These are phyloP conservation scores for Westerdykella aurantiaca DNA, from an alignment of 2,329 filamentous ascomycete genomes.

Conservation along the genomic window DNA sequence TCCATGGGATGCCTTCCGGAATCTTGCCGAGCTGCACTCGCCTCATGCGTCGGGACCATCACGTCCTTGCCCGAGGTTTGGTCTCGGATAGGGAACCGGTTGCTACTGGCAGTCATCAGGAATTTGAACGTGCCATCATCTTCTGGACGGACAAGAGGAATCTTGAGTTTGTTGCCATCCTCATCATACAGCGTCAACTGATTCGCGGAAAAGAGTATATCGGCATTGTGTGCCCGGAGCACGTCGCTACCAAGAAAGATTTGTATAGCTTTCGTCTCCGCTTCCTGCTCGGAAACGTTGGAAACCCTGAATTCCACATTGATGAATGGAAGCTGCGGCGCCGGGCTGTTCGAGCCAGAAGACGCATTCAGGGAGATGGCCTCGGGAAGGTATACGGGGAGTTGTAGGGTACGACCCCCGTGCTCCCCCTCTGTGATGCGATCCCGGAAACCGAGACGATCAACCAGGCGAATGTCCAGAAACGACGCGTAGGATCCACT, in stretches of 20 bases:
- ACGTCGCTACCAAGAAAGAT: constrained; percentile 89
- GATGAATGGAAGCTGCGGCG: constrained; percentile 75
- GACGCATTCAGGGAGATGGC: constrained; percentile 74
- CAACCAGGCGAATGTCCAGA: constrained; percentile 69
- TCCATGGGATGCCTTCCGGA: background rate
- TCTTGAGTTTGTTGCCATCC: constrained; percentile 77
- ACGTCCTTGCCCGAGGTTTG: background rate
- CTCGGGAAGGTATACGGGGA: constrained; percentile 85
- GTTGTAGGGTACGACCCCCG: constrained; percentile 62
- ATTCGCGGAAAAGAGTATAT: constrained; percentile 88
- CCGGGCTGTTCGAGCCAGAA: constrained; percentile 66
- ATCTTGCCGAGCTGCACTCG: background rate
- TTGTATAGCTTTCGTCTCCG: constrained; percentile 60
- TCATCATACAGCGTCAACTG: constrained; percentile 81
- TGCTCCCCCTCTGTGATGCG: constrained; percentile 62
- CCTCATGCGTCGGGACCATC: too few relatives aligned
- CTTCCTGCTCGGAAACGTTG: constrained; percentile 48
- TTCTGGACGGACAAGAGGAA: constrained; percentile 89
- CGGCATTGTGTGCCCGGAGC: constrained; percentile 77
- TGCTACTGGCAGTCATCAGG: constrained; percentile 55
- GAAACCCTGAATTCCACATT: constrained; percentile 71
- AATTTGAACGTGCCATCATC: constrained; percentile 75
- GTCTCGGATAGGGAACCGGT: constrained; percentile 1
- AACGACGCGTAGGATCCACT: constrained; percentile 84
- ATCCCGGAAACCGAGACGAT: constrained; percentile 64